These are phyloP conservation scores for Metschnikowia orientalis DNA, from an alignment of 805 yeast species.

Conservation along the genomic window DNA sequence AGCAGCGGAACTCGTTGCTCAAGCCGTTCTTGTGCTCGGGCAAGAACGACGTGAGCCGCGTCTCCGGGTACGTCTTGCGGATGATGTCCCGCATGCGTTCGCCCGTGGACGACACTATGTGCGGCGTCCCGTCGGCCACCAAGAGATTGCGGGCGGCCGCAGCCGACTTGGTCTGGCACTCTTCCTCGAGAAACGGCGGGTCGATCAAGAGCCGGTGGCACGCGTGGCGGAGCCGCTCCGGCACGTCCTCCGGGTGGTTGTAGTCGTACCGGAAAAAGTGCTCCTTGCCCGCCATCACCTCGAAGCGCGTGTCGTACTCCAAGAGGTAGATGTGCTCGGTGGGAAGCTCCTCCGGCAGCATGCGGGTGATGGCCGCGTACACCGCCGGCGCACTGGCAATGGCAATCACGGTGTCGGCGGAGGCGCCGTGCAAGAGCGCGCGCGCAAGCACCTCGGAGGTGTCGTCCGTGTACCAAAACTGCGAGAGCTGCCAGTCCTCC, in stretches of 20 bases:
- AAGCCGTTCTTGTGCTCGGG: slow-evolving; percentile 85
- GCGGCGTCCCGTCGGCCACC: slow-evolving; percentile 38
- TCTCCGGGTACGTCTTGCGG: slow-evolving; percentile 56
- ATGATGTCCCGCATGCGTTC: slow-evolving; percentile 78
- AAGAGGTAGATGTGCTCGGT: slow-evolving; percentile 68
- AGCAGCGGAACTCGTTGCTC: slow-evolving; percentile 84
- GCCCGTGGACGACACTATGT: slow-evolving; percentile 78
- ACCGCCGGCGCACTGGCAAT: slow-evolving; percentile 90
- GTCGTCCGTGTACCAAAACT: slow-evolving; percentile 79
- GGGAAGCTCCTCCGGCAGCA: slow-evolving; percentile 49
- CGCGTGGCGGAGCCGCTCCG: slow-evolving; percentile 50
- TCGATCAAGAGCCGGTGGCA: slow-evolving; percentile 75
- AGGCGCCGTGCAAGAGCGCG: slow-evolving; percentile 75
- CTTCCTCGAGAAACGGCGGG: slow-evolving; percentile 82
- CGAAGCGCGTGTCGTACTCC: slow-evolving; percentile 77
- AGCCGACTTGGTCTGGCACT: slow-evolving; percentile 68
- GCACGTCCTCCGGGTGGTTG: slow-evolving; percentile 60
- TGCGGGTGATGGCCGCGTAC: slow-evolving; percentile 70
- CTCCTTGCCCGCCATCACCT: slow-evolving; percentile 60
- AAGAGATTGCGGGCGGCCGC: slow-evolving; percentile 55
- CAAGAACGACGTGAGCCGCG: slow-evolving; percentile 56
- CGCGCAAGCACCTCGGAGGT: slow-evolving; percentile 68
- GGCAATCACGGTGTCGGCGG: slow-evolving; percentile 63
- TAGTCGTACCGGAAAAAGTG: slow-evolving; percentile 75
- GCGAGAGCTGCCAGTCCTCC: slow-evolving; percentile 94